Evolutionary conservation across 148 eudicot species (phyloP).

Genomic region (Hydrangea macrophylla): DNA sequence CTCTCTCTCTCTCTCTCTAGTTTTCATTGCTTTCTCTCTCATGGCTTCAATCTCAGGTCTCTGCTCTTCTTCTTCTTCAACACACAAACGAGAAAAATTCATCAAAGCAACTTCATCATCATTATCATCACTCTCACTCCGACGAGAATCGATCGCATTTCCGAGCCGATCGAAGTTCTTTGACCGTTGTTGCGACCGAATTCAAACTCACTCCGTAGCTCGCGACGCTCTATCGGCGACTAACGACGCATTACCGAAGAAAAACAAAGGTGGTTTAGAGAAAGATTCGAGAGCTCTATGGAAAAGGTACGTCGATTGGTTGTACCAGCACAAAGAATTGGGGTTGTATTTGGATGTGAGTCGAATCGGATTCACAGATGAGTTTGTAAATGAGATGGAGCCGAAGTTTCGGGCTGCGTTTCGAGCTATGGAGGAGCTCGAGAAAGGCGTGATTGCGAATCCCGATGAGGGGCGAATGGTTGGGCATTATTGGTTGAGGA

Average conservation of each 20-base stretch:
- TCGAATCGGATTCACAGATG: slow-evolving; percentile 73
- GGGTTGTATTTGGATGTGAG: slow-evolving; percentile 88
- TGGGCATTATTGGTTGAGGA: slow-evolving; percentile 93
- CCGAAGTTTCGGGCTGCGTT: slow-evolving; percentile 53
- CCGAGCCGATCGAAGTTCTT: slow-evolving; percentile 13
- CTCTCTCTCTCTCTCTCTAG: neutral
- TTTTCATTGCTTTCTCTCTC: neutral
- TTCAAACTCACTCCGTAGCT: slow-evolving; percentile 32
- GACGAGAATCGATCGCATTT: slow-evolving; percentile 20
- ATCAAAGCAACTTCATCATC: too few species aligned
- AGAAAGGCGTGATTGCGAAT: slow-evolving; percentile 85
- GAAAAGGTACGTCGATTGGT: slow-evolving; percentile 78
- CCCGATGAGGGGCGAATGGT: slow-evolving; percentile 98
- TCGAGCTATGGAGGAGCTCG: slow-evolving; percentile 66
- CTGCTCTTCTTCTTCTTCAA: slow-evolving; percentile 44
- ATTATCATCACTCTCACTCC: slow-evolving; percentile 4
- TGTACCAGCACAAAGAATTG: slow-evolving; percentile 92
- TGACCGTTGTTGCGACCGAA: too few species aligned
- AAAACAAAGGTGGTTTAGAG: slow-evolving; percentile 31
- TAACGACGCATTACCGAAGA: slow-evolving; percentile 15
- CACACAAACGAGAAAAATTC: slow-evolving; percentile 21
- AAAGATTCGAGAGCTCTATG: slow-evolving; percentile 66
- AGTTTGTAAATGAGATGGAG: slow-evolving; percentile 75
- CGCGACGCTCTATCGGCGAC: slow-evolving; percentile 25
- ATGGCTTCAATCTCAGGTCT: slow-evolving; percentile 60